Base-by-base conservation (phyloP, 768 basidiomycete genomes). In the Megacollybia marginata region DNA sequence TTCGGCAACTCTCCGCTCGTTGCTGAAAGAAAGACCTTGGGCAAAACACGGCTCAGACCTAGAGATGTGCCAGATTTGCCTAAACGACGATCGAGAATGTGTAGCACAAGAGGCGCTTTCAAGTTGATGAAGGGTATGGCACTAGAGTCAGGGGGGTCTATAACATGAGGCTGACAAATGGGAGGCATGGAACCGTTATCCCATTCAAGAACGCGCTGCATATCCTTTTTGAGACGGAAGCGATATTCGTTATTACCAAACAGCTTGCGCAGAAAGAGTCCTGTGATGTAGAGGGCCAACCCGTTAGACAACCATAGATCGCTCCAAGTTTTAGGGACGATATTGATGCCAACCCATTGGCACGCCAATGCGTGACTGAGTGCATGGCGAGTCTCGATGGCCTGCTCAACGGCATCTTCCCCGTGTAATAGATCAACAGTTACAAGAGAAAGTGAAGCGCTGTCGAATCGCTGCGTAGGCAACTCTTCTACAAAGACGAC, bases 221-320 rank as follows among this genome's bases (percentile, higher is more conserved):
- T 95, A 62, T 99, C 96, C 64, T 92, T 92, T 72, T 94, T 94
- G 59, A 99, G 67, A 49, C 91, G 78, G 66, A 92, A 97, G 5
- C 96, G 80, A 60, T 95, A 98, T 63, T 99, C 96, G 71, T 98
- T 99, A 66, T 87, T 96, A 35, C 96, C 96, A 50, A 97, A 74
- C 12, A 93, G 70, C 65, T 87, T 88, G 51, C 85, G 80, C 58
- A 94, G 69, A 70, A 90, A 97, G 38, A 93, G 75, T 9, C 87
- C 86, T 5, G 89, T 87, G 61, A 98, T 87, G 62, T 97, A 93
- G 13, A 93, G 73, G 9, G 91, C 86, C 43, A 99, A 71, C 1
- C 94, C 96, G 59, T 95, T 92, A 50, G 94, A 84, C n/a, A 99
- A 80, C 96, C 96, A 99, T 20, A 84, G 79, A 65, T 99, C 96